Evolutionary conservation across 805 yeast genomes (phyloP), one percentile per base, ranked within the genome.

Genomic region (Saturnispora saitoi): DNA sequence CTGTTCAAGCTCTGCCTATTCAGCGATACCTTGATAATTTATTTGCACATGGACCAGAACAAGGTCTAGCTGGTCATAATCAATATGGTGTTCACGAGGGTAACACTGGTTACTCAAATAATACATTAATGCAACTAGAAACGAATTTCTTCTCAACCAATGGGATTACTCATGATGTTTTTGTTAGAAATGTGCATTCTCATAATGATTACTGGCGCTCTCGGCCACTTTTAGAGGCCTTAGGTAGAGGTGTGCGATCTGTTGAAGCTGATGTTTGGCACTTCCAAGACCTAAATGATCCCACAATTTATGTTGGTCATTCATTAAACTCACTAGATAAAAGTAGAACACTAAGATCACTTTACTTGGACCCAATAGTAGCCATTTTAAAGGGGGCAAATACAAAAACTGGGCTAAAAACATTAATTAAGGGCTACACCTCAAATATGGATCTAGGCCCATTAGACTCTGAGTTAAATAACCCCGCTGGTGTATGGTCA

Each of bases 281-380:
- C 43, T 73, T 72, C 47, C 62, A 42, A 2, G 50, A 46, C 2
- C 10, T 34, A 64, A 4, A 57, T 63, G 65, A 63, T 12, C 66
- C 66, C 32, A 51, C 54, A 11, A 57, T 81, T 14, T 81, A 73
- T 44, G 85, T 83, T 26, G 88, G 88, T 2, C 90, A 84, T 59
- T 75, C 75, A 50, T 66, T 68, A 48, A 66, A 67, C 6, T 72
- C 71, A 41, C 63, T 83, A 51, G 64, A 68, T 32, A 61, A 72
- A 5, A 65, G 65, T 20, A 67, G 70, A 40, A 80, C 83, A 0
- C 60, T 83, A 31, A 65, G 66, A 24, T 58, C 61, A 32, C 56
- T 81, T 49, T 83, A 83, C 56, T 62, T 83, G 48, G 70, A 72
- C 45, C 82, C 81, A 2, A 52, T 83, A n/a, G 60, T 59, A 49